Base-by-base conservation (phyloP, 2,329 filamentous ascomycete genomes). In the Cladobotryum mycophilum region DNA sequence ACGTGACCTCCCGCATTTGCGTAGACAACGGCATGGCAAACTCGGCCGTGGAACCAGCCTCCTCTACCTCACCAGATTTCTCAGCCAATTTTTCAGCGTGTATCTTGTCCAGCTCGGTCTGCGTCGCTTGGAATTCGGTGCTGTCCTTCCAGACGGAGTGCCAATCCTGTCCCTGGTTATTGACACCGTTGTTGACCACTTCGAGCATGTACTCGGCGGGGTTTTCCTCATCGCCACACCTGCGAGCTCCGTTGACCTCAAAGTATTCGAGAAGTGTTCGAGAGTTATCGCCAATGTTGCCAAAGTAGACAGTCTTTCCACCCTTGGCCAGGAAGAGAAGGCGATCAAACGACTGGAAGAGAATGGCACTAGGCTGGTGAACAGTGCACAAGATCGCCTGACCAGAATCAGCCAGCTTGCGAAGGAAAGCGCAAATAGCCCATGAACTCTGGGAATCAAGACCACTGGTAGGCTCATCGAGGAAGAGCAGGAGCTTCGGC, bases 171-270 rank as follows among this genome's bases (percentile, higher is more conserved):
- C 69, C 69, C 3, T 64, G 49, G 14, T 61, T 59, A 56, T 72
- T 75, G 3, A 54, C 57, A 1, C 68, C 67, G 8, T 68, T 64
- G 49, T 73, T 74, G 47, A 74, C 72, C 14, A 76, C 65, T 56
- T 79, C 74, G 6, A 89, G 75, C 81, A 89, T 88, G 70, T 81
- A 89, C 66, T 90, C 86, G 1, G 86, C 86, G 0, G 86, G 86
- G 57, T 89, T 89, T 53, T 85, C 84, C 1, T 81, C 75, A 2
- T 75, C 65, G 8, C 71, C 74, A 52, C 85, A 86, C 42, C 70
- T 67, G 3, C 79, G 71, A 1, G 80, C 83, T 4, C 85, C 86
- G 49, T 86, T 79, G 11, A 66, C 60, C 60, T 84, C 79, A 52
- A 91, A 90, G 64, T 86, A 86, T 38, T 72, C 68, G 1, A 81